Base-by-base conservation (phyloP, 345 rosid species). In the Hirschfeldia incana region DNA sequence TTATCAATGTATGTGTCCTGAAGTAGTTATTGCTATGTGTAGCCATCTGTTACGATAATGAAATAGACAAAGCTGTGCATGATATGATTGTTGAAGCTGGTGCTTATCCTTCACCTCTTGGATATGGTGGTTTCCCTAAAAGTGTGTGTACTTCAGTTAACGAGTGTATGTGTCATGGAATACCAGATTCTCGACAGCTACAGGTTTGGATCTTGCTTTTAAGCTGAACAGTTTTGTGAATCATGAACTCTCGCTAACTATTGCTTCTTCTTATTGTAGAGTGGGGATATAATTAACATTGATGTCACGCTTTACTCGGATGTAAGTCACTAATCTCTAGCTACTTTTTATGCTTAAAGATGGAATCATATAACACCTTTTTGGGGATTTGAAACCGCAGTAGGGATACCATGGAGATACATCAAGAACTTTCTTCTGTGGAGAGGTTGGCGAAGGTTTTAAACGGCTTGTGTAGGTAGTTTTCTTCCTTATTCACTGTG, bases 331-430 rank as follows among this genome's bases (percentile, higher is more conserved):
- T 21, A 21, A 21, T 21, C 21, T 21, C 21, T 21, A 21, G 21
- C 21, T 21, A 21, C 21, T 21, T 21, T 21, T 21, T 21, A 21
- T 21, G 21, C 21, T 21, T 21, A 21, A 21, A 21, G 21, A 61
- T 36, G 1, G 42, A 46, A 42, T 44, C 4, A 12, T 33, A 4
- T 12, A 39, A 29, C 69, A 26, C 42, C 5, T 21, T 21, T 21
- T 4, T 29, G 51, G 29, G 60, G 29, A 15, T 16, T 28, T 64
- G 58, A 39, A 70, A 70, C 61, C 49, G 65, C 61, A 6, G 33
- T 78, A 94, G 98, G 97, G 98, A 69, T 94, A 92, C 80, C 98
- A 92, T 74, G 97, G 97, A 62, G 98, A 92, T 86, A 92, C 98
- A n/a, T 94, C 97, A 46, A 92, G 80, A 88, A 92, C 93, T 58